phyloP scores from a whole-genome alignment of 2,329 filamentous ascomycete genomes.

The Pezicula neosporulosa region DNA sequence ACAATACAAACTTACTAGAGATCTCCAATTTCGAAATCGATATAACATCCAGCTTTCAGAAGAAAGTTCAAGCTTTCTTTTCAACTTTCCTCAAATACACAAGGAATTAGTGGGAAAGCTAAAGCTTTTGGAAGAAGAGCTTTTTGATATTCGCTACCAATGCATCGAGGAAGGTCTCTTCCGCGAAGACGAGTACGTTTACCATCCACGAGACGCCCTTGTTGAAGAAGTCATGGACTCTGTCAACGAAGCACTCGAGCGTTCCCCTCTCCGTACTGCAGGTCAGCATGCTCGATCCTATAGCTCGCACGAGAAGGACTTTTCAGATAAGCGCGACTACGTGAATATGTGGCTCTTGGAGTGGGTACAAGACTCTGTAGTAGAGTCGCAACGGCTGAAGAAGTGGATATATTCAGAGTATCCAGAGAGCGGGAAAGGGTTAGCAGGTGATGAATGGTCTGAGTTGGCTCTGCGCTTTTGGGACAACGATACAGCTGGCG shows the following conservation, averaged over 20 bases:
- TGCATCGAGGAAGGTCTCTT: conserved; percentile 18
- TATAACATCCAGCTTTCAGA: conserved; percentile 9
- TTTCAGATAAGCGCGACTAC: no score
- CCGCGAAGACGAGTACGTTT: conserved; percentile 12
- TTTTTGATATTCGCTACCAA: conserved; percentile 13
- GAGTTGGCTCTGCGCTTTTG: no score
- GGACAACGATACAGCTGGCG: no score
- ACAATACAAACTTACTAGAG: conserved; percentile 6
- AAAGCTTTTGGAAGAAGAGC: conserved; percentile 10
- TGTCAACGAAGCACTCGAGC: conserved; percentile 14
- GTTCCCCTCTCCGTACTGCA: conserved; percentile 15
- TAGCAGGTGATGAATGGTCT: no score
- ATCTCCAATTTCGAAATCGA: conserved; percentile 10
- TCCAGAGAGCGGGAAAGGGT: no score
- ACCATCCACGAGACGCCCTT: conserved; percentile 16
- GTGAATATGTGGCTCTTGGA: no score
- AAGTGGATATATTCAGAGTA: no score
- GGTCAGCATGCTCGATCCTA: no score
- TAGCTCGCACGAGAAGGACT: no score
- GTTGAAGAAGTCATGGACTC: conserved; percentile 18
- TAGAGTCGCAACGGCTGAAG: no score
- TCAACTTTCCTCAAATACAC: conserved; percentile 13
- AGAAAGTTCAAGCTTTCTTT: conserved; percentile 10
- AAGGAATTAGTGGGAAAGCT: conserved; percentile 11
- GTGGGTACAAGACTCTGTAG: no score